Conservation (phyloP, 495 filamentous ascomycete genomes). For the Sordaria brevicollis region DNA sequence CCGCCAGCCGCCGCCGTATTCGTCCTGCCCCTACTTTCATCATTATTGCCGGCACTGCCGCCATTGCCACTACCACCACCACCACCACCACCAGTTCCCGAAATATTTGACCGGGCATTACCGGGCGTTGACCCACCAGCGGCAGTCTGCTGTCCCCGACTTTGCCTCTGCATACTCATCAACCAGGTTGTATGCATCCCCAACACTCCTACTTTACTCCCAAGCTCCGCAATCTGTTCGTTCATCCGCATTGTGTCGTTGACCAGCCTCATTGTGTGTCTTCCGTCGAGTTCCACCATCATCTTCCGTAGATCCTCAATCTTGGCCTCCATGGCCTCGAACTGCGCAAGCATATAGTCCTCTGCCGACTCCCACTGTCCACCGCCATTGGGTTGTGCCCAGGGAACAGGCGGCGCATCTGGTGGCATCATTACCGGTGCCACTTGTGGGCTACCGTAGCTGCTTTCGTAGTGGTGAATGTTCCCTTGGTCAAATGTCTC, state of each 20-base stretch:
- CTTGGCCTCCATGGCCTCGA: slow-evolving; percentile 37
- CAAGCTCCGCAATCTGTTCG: slow-evolving; percentile 43
- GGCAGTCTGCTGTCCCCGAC: slow-evolving; percentile 6
- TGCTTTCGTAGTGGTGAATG: slow-evolving; percentile 3
- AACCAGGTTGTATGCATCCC: slow-evolving; percentile 47
- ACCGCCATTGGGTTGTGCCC: background rate
- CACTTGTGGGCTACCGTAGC: slow-evolving; percentile 1
- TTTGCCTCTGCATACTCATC: slow-evolving; percentile 30
- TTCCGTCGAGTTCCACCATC: slow-evolving; percentile 35
- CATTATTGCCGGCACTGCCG: background rate
- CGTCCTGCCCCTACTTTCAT: background rate
- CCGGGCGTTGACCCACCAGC: background rate
- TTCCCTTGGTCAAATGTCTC: background rate
- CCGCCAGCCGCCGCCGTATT: background rate
- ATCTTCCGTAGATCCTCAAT: slow-evolving; percentile 34
- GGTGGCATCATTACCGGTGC: background rate
- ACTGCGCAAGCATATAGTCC: slow-evolving; percentile 32
- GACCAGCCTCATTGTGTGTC: slow-evolving; percentile 37
- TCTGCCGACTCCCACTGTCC: slow-evolving; percentile 5
- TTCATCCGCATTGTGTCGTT: slow-evolving; percentile 41
- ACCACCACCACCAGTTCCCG: background rate
- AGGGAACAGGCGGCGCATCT: slow-evolving; percentile 4
- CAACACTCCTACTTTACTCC: slow-evolving; percentile 38
- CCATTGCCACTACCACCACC: background rate
- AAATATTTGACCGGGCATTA: background rate